These are phyloP conservation scores for Elaeagnus macrophylla DNA, from an alignment of 306 rosid species.

Conservation along the genomic window DNA sequence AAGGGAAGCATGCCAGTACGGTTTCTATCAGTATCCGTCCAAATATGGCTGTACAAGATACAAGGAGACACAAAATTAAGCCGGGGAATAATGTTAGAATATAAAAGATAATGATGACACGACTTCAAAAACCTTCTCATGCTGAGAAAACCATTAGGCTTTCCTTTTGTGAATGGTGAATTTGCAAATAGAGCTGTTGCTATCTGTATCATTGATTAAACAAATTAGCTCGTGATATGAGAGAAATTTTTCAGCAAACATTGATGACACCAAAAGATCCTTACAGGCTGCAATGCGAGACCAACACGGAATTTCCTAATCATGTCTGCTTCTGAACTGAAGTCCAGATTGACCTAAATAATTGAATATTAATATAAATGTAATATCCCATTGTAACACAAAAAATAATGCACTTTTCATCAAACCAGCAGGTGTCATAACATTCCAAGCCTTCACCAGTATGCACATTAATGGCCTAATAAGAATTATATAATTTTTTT, in stretches of 20 bases:
- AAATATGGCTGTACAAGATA: conserved; percentile 31
- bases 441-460: not conserved
- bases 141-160: conserved; percentile 50
- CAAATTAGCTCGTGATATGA: not conserved
- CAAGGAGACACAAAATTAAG: not conserved
- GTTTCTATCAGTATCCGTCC: conserved; percentile 49
- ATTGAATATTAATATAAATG: conserved; percentile 14
- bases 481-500: conserved; percentile 14
- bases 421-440: conserved; percentile 8
- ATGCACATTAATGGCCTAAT: conserved; percentile 5
- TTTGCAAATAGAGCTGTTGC: conserved; percentile 60
- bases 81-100: not conserved
- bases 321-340: conserved; percentile 56
- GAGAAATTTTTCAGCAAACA: not conserved
- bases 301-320: conserved; percentile 54
- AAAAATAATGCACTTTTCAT: conserved; percentile 15
- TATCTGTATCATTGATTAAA: conserved; percentile 14
- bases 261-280: conserved; percentile 4
- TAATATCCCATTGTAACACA: conserved; percentile 10
- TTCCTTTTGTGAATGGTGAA: conserved; percentile 56
- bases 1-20: conserved; percentile 59
- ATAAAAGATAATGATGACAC: not conserved
- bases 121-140: not conserved
- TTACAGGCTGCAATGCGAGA: conserved; percentile 61
- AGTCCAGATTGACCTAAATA: conserved; percentile 58